Conservation (phyloP, 495 filamentous ascomycete genomes). For the Bryoglossum gracile region DNA sequence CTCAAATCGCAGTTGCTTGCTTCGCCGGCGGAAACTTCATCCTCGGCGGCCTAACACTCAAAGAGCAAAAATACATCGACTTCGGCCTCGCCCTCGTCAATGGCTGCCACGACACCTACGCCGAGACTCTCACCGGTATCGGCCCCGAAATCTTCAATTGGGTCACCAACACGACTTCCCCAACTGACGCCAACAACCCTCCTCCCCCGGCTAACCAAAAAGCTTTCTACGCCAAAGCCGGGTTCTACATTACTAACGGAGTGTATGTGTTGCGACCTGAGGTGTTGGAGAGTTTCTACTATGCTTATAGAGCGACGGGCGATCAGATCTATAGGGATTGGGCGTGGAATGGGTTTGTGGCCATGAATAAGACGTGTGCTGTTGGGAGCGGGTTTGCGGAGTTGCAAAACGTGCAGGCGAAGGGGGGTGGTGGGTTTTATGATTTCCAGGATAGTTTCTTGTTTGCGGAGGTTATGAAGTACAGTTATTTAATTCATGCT, state of each 20-base stretch:
- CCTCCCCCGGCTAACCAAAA: conserved; percentile 38
- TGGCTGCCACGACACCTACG: conserved; percentile 71
- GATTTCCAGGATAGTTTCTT: conserved; percentile 86
- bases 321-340: conserved; percentile 67
- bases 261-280: conserved; percentile 73
- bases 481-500: conserved; percentile 63
- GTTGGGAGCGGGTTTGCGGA: conserved; percentile 61
- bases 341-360: conserved; percentile 76
- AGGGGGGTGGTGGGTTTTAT: conserved; percentile 50
- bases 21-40: conserved; percentile 86
- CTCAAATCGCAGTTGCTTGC: conserved; percentile 48
- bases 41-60: conserved; percentile 68
- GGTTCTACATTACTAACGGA: conserved; percentile 63
- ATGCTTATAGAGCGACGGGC: conserved; percentile 74
- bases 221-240: conserved; percentile 54
- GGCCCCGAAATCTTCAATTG: conserved; percentile 75
- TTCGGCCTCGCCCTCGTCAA: conserved; percentile 71
- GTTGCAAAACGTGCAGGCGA: conserved; percentile 57
- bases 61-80: conserved; percentile 53
- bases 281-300: conserved; percentile 83
- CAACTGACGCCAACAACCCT: conserved; percentile 28
- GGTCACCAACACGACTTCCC: conserved; percentile 34
- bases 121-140: conserved; percentile 58
- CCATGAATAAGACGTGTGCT: conserved; percentile 57
- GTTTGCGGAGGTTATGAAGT: conserved; percentile 88